phyloP scores from a whole-genome alignment of 257 asterid species.

The Jasminum sambac region DNA sequence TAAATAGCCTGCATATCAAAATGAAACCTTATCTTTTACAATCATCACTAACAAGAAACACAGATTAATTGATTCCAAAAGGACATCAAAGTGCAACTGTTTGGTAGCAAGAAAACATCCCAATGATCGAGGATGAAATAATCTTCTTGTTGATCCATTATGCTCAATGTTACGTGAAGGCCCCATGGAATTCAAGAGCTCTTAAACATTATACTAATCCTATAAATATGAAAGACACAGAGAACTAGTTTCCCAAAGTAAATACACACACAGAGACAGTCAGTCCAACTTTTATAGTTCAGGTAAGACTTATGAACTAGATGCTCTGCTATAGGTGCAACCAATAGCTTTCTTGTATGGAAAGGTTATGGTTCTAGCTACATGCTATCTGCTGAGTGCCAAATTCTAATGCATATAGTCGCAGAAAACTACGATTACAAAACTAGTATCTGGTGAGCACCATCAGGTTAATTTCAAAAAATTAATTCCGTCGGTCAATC shows the following conservation, averaged over 20 bases:
- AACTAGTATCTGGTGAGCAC: conserved; percentile 7
- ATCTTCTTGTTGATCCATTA: background rate
- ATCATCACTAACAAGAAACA: conserved; percentile 16
- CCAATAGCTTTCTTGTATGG: background rate
- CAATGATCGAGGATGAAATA: background rate
- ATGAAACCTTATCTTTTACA: conserved; percentile 13
- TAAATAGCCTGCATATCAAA: conserved; percentile 41
- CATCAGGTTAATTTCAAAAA: background rate
- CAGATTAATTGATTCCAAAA: conserved; percentile 17
- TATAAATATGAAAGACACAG: background rate
- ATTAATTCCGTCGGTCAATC: background rate
- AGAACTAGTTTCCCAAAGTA: background rate
- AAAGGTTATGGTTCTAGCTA: background rate
- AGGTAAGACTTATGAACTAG: background rate
- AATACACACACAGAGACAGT: background rate
- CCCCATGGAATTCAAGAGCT: background rate
- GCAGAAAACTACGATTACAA: background rate
- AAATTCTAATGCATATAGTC: background rate
- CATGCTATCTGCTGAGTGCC: background rate
- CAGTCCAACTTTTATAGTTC: background rate
- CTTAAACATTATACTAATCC: background rate
- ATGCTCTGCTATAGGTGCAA: conserved; percentile 6
- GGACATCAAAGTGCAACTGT: background rate
- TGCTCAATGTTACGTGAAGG: background rate
- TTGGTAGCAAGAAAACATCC: background rate